Evolutionary conservation across 306 rosid genomes (phyloP), one percentile per base, ranked within the genome.

Genomic region (Acacia melanoxylon): DNA sequence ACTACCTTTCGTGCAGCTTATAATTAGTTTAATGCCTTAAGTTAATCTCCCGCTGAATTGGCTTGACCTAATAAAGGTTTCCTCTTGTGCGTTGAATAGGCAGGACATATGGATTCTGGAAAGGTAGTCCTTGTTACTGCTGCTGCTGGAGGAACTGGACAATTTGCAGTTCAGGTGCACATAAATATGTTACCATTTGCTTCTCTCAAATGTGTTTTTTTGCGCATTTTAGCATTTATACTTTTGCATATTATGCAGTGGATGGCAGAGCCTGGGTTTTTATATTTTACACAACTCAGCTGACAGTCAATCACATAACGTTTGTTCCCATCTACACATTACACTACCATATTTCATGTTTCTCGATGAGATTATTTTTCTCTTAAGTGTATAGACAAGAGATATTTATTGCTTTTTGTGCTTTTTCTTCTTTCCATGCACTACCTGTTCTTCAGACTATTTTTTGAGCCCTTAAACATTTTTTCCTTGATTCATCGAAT

Each of bases 141-240:
- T 84, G 99, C 99, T n/a, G 99, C 99, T 20, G 99, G 99, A 81
- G 99, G 99, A 84, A 95, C 99, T 8, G 99, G 99, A 76, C 99
- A 95, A 90, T 95, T 95, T 65, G 99, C 98, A 59, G 99, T 95
- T 82, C 99, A 93, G 98, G 99, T 95, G 71, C 54, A 42, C 76
- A 49, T 61, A 58, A 84, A 56, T 87, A 59, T 25, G 49, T 8
- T 59, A 69, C 66, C 80, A 66, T 75, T 69, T 87, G 37, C 79
- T 77, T 77, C 41, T 81, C 35, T 78, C 65, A 67, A 29, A 22
- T 72, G 16, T 31, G 42, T 66, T 20, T 70, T 0, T 77, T 20
- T 61, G 54, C 46, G 41, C 41, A 37, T 37, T 37, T 37, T 37
- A 48, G 14, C 68, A 54, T 63, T 41, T 49, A 31, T 13, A 74